Conservation (phyloP, 2,329 filamentous ascomycete genomes). For the Verticillium longisporum region DNA sequence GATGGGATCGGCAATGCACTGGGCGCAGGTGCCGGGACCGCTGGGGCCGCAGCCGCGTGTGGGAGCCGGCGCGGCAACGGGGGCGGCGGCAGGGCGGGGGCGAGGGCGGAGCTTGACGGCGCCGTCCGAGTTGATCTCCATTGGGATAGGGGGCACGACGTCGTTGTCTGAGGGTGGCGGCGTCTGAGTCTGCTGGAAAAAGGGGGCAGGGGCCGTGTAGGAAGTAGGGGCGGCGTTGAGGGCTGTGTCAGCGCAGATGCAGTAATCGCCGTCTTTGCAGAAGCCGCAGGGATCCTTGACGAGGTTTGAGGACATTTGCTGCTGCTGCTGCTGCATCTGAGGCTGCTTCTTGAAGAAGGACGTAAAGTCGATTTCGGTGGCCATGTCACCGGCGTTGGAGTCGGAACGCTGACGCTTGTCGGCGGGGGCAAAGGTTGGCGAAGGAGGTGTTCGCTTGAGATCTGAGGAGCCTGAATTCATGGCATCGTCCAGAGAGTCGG, state of each 20-base stretch:
- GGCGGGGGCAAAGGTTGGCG: not conserved
- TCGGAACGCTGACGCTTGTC: conserved; percentile 51
- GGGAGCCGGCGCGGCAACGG: conserved; percentile 42
- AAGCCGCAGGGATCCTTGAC: conserved; percentile 71
- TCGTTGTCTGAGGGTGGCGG: conserved; percentile 57
- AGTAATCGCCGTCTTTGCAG: conserved; percentile 75
- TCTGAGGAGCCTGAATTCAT: conserved; percentile 40
- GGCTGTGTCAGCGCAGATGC: conserved; percentile 65
- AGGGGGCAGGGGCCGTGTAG: conserved; percentile 16
- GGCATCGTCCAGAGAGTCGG: conserved; percentile 57
- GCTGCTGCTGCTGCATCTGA: conserved; percentile 14
- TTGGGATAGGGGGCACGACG: conserved; percentile 42
- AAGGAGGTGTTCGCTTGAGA: conserved; percentile 40
- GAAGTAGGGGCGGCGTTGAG: conserved; percentile 14
- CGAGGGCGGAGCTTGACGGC: conserved; percentile 49
- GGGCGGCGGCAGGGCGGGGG: conserved; percentile 23
- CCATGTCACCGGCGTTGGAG: conserved; percentile 42
- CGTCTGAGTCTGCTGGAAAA: conserved; percentile 37
- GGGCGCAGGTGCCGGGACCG: conserved; percentile 71
- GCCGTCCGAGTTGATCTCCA: conserved; percentile 54
- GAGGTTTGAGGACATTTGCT: conserved; percentile 23
- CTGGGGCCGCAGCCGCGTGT: conserved; percentile 50
- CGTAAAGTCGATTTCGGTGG: conserved; percentile 70
- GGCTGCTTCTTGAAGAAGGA: conserved; percentile 46
- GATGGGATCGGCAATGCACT: conserved; percentile 71